Percentiles rank a stretch among this genome's conserved stretches.
Evolutionary conservation across 2,329 filamentous ascomycete genomes (phyloP).

Genomic region (Sclerotinia subarctica): DNA sequence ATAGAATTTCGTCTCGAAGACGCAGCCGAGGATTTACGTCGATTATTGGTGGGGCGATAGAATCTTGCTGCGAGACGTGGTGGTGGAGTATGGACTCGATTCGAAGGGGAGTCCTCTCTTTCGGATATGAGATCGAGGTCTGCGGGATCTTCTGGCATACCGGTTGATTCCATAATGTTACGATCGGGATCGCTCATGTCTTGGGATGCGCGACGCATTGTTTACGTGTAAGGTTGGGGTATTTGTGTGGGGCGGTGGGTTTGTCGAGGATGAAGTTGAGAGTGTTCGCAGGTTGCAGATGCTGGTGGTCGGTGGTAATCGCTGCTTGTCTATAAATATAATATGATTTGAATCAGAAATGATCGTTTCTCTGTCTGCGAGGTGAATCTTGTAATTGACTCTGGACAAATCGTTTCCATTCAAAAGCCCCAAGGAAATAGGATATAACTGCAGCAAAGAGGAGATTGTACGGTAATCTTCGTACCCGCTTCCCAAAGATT

Average conservation of each 20-base stretch:
- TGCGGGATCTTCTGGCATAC: constrained; percentile 20
- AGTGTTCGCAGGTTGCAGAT: constrained; percentile 13
- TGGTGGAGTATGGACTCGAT: constrained; percentile 57
- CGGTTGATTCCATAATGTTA: constrained; percentile 37
- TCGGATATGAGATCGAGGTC: constrained; percentile 35
- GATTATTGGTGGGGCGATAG: constrained; percentile 63
- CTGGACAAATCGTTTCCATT: not conserved
- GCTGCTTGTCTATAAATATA: not conserved
- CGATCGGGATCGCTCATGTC: constrained; percentile 38
- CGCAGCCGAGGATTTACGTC: constrained; percentile 71
- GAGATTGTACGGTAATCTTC: not conserved
- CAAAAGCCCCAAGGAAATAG: not conserved
- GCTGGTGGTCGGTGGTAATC: not conserved
- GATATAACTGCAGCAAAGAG: not conserved
- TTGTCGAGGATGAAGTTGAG: constrained; percentile 12
- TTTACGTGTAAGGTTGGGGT: constrained; percentile 20
- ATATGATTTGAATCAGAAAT: not conserved
- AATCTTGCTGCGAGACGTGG: constrained; percentile 77
- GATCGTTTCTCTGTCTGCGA: not conserved
- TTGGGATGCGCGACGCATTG: constrained; percentile 37
- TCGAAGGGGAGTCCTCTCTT: constrained; percentile 33
- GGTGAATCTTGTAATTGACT: not conserved
- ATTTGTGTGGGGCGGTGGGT: constrained; percentile 15
- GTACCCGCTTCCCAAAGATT: not conserved
- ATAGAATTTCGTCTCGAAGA: constrained; percentile 79